Evolutionary conservation across 495 filamentous ascomycete species (phyloP), one percentile per base, ranked within the genome.

Genomic region (Penicillium tannophilum): DNA sequence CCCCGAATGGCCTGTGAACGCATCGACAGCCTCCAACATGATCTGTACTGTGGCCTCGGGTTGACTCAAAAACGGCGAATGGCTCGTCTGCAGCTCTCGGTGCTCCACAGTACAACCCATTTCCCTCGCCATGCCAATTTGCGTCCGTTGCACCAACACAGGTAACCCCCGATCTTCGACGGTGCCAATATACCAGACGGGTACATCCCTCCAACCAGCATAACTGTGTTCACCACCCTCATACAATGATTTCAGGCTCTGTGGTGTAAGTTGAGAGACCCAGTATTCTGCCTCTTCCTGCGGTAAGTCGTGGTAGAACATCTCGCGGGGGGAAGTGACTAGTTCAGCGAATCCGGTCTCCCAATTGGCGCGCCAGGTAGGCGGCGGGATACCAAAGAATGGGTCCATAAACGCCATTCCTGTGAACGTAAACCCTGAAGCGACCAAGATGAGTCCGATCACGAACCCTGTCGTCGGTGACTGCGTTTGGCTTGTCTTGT

Each of bases 381-480:
- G 69, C 1, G 67, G 63, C 9, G 70, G 70, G 43, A 54, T 57
- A 19, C 65, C 69, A 19, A 70, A 59, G 62, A 72, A 70, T 5
- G 66, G 64, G 54, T 68, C 71, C 66, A 73, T 68, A 50, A 72
- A 70, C 8, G 66, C 11, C 0, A 70, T 14, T 0, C 69, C 71
- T 7, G 64, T 59, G 0, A 67, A 43, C 24, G 55, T 63, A 26
- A 65, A 73, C 45, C 66, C 68, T 19, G 74, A 76, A 31, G 68
- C 68, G 6, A 81, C 68, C 43, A 79, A 73, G 31, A 82, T 67
- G 5, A 82, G 61, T 1, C 75, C 76, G 26, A 80, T 63, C 2
- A 83, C 72, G 33, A 68, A 70, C 11, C 76, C 77, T 19, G 54
- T 17, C 36, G 63, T 59, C 8, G 63, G 66, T 11, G 20, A 23